phyloP scores from a whole-genome alignment of 208 protist species.

The Naegleria fowleri region DNA sequence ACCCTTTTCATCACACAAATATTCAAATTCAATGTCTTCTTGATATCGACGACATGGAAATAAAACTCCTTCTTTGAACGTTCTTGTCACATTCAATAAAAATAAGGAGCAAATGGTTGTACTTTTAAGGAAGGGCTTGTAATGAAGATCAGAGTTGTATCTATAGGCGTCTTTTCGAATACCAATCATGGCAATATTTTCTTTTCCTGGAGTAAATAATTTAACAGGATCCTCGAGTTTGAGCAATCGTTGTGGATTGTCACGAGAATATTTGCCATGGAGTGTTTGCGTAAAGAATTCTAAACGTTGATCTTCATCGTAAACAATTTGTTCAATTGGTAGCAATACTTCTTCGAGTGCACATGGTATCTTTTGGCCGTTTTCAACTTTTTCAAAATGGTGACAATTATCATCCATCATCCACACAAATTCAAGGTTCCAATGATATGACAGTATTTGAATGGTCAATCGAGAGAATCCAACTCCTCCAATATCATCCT shows the following conservation, averaged over 20 bases:
- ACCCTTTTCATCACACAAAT: not conserved
- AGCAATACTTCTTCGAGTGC: not conserved
- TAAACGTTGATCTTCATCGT: not conserved
- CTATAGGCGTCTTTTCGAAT: not conserved
- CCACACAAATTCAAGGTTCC: not conserved
- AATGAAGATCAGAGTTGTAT: not conserved
- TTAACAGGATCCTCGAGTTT: not conserved
- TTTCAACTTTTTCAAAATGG: not conserved
- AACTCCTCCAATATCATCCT: not conserved
- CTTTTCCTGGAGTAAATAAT: not conserved
- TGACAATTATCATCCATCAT: constrained; percentile 10
- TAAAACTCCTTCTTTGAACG: not conserved
- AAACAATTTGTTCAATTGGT: not conserved
- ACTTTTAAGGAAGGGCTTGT: not conserved
- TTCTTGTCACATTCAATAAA: not conserved
- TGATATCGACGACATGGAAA: not conserved
- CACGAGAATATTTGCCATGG: not conserved
- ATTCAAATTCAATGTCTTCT: constrained; percentile 18
- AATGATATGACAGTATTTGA: not conserved
- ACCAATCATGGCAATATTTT: not conserved
- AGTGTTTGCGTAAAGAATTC: not conserved
- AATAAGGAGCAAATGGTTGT: not conserved
- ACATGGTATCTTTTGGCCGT: not conserved
- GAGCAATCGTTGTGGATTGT: not conserved
- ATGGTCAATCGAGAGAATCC: not conserved